Evolutionary conservation across 441 rosid species (phyloP).

Genomic region (Adansonia grandidieri): DNA sequence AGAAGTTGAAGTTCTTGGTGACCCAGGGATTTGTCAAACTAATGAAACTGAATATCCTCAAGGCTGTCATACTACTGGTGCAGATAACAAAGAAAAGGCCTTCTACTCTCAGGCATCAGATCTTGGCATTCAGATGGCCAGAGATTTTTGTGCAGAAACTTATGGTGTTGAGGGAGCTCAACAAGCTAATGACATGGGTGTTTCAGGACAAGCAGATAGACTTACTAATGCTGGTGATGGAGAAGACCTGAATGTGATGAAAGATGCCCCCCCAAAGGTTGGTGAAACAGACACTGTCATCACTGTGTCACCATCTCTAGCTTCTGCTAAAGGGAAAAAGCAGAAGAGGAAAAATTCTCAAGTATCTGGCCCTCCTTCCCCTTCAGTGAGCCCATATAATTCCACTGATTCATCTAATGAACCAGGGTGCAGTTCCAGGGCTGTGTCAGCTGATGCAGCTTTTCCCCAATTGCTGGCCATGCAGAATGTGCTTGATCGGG

Average conservation of each 20-base stretch:
- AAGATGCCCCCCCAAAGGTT: constrained; percentile 39
- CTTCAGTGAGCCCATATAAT: constrained; percentile 45
- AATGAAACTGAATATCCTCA: constrained; percentile 36
- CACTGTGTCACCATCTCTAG: constrained; percentile 37
- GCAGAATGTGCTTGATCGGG: constrained; percentile 56
- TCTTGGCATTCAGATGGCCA: constrained; percentile 56
- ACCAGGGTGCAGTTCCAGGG: constrained; percentile 45
- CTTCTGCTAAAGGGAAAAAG: constrained; percentile 45
- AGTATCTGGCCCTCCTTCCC: constrained; percentile 43
- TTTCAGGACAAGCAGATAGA: constrained; percentile 33
- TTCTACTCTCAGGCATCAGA: constrained; percentile 57
- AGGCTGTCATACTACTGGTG: constrained; percentile 33
- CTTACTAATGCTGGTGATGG: constrained; percentile 30
- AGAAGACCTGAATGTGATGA: constrained; percentile 36
- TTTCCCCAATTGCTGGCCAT: constrained; percentile 42
- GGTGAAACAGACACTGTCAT: constrained; percentile 37
- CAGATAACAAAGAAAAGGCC: constrained; percentile 52
- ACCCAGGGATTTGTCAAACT: constrained; percentile 37
- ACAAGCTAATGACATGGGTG: constrained; percentile 36
- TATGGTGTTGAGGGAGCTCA: constrained; percentile 37
- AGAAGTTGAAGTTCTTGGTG: constrained; percentile 52
- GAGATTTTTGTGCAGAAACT: constrained; percentile 41
- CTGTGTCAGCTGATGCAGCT: constrained; percentile 41
- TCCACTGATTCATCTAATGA: constrained; percentile 52
- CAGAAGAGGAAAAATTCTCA: constrained; percentile 50